Percentiles rank a stretch among this genome's conserved stretches.
Evolutionary conservation across 768 basidiomycete species (phyloP).

Genomic region (Mrakia hoshinonis): DNA sequence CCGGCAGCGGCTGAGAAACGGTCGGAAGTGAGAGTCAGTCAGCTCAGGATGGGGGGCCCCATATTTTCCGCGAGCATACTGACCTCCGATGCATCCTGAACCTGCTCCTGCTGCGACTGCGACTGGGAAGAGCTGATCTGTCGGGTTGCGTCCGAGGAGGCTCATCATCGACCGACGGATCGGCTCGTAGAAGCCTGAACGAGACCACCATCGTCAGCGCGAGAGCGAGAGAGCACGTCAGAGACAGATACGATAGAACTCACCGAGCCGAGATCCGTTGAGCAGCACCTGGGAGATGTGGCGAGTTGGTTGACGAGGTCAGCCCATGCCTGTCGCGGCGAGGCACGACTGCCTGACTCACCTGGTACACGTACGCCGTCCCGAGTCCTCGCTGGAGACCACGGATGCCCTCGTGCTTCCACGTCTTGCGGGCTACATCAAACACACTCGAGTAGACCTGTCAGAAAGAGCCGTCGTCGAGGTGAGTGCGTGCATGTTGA

Average conservation of each 20-base stretch:
- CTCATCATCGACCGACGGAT: slow-evolving; percentile 64
- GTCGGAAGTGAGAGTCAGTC: not conserved
- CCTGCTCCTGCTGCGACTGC: slow-evolving; percentile 78
- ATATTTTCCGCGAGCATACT: slow-evolving; percentile 29
- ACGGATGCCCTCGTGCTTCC: slow-evolving; percentile 74
- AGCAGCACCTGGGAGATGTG: slow-evolving; percentile 58
- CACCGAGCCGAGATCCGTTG: slow-evolving; percentile 83
- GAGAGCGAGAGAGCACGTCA: not conserved
- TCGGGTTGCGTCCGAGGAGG: slow-evolving; percentile 54
- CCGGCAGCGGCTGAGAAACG: slow-evolving; percentile 48
- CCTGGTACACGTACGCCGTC: slow-evolving; percentile 93
- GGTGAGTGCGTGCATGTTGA: too few species aligned
- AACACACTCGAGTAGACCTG: slow-evolving; percentile 84
- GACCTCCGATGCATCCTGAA: slow-evolving; percentile 86
- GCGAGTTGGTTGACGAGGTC: slow-evolving; percentile 8
- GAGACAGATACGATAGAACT: slow-evolving; percentile 24
- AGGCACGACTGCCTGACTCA: not conserved
- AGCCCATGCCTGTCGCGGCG: not conserved
- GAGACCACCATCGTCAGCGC: slow-evolving; percentile 20
- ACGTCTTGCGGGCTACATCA: slow-evolving; percentile 74
- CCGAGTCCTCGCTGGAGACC: slow-evolving; percentile 88
- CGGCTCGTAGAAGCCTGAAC: slow-evolving; percentile 86
- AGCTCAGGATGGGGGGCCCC: not conserved
- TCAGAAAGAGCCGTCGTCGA: slow-evolving; percentile 25
- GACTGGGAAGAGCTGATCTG: slow-evolving; percentile 62